Conservation (phyloP, 2,329 filamentous ascomycete genomes). For the Aspergillus puulaauensis region DNA sequence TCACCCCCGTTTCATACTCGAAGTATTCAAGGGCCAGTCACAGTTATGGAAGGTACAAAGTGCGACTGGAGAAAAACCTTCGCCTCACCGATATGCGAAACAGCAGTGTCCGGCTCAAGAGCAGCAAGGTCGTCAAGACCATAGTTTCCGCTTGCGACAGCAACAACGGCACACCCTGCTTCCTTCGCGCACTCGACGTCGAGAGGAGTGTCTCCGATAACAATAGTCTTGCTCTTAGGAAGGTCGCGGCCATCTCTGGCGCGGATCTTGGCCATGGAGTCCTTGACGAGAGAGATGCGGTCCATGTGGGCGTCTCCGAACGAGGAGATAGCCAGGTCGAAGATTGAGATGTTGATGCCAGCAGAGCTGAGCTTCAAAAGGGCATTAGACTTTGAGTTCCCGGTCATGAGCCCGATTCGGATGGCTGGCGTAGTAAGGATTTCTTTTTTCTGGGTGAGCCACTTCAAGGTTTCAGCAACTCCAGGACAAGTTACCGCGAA, state of each 20-base stretch:
- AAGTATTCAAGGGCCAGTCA: background rate
- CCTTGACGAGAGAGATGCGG: conserved; percentile 7
- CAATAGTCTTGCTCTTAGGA: conserved; percentile 7
- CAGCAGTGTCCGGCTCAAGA: conserved; percentile 10
- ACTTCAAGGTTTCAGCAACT: conserved; percentile 8
- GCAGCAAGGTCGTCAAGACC: conserved; percentile 11
- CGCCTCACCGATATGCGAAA: conserved; percentile 4
- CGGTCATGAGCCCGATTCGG: conserved; percentile 12
- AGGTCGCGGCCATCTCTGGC: conserved; percentile 1
- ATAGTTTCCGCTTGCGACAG: conserved; percentile 17
- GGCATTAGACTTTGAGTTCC: conserved; percentile 15
- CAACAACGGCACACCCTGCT: conserved; percentile 15
- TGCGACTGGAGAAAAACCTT: conserved; percentile 6
- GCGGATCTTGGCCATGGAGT: conserved; percentile 8
- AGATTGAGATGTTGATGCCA: conserved; percentile 10
- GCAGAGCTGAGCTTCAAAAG: conserved; percentile 11
- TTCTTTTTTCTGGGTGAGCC: conserved; percentile 2
- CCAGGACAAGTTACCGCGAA: conserved; percentile 3
- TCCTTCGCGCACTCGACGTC: conserved; percentile 16
- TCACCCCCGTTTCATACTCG: background rate
- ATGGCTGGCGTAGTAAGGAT: background rate
- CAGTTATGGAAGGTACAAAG: background rate
- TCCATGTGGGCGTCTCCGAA: conserved; percentile 15
- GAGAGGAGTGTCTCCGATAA: conserved; percentile 15
- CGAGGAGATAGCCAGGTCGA: conserved; percentile 14